Conservation (phyloP, 164 flowering plant species). For the Pachysandra terminalis region DNA sequence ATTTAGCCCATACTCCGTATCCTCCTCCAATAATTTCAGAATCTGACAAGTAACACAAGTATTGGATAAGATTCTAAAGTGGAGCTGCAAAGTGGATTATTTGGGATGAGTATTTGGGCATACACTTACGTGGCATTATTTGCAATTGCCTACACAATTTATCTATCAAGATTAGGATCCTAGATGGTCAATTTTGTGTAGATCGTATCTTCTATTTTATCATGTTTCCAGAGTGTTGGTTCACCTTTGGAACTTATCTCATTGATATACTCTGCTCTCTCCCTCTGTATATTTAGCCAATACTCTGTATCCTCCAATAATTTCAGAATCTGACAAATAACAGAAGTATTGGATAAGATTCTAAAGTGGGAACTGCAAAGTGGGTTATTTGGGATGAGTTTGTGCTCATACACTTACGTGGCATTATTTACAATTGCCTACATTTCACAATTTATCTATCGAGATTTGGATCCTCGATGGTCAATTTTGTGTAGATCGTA, state of each 20-base stretch:
- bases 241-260: slow-evolving; percentile 17
- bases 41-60: slow-evolving; percentile 20
- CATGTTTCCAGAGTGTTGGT: slow-evolving; percentile 8
- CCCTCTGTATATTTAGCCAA: slow-evolving; percentile 4
- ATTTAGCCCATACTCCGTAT: slow-evolving; percentile 30
- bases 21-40: slow-evolving; percentile 31
- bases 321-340: slow-evolving; percentile 26
- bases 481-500: neutral
- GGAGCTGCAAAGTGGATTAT: neutral
- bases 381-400: neutral
- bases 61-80: too few relatives aligned
- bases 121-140: too few relatives aligned
- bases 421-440: too few relatives aligned
- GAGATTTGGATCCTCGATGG: too few relatives aligned
- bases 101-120: neutral
- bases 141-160: too few relatives aligned
- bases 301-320: slow-evolving; percentile 32
- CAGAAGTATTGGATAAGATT: neutral
- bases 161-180: too few relatives aligned
- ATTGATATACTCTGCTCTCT: slow-evolving; percentile 4
- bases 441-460: too few relatives aligned
- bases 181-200: too few relatives aligned
- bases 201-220: slow-evolving; percentile 7
- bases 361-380: too few relatives aligned
- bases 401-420: too few relatives aligned